Evolutionary conservation across 2,329 filamentous ascomycete species (phyloP).

Genomic region (Verticillium albo-atrum): DNA sequence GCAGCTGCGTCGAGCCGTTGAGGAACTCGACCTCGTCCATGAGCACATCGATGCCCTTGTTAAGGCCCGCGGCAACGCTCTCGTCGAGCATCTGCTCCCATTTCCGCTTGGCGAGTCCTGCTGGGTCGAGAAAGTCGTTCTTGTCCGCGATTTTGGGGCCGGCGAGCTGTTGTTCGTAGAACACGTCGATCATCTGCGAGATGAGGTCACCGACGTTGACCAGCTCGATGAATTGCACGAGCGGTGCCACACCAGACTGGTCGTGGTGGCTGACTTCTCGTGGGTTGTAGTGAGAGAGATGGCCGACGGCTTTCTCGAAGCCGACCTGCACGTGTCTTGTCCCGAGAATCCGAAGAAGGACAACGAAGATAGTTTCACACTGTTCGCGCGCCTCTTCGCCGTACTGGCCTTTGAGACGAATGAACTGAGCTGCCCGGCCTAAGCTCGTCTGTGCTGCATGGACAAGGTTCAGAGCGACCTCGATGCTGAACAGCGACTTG

Average conservation of each 20-base stretch:
- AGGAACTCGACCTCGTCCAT: constrained; percentile 99
- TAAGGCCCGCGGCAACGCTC: constrained; percentile 88
- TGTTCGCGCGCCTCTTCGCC: constrained; percentile 83
- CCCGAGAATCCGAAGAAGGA: constrained; percentile 77
- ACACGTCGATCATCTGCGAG: constrained; percentile 98
- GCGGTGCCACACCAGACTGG: constrained; percentile 73
- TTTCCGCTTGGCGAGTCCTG: constrained; percentile 92
- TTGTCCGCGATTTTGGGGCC: constrained; percentile 78
- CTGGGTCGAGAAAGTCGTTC: constrained; percentile 91
- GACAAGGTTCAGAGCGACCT: constrained; percentile 85
- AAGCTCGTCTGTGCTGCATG: constrained; percentile 85
- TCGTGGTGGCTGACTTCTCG: constrained; percentile 71
- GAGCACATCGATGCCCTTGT: constrained; percentile 95
- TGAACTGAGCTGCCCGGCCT: constrained; percentile 79
- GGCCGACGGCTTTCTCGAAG: constrained; percentile 87
- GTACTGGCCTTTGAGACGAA: constrained; percentile 71
- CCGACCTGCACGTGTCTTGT: constrained; percentile 85
- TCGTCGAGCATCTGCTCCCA: constrained; percentile 99
- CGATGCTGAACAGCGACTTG: constrained; percentile 91
- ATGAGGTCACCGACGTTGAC: constrained; percentile 98
- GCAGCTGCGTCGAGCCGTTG: constrained; percentile 78
- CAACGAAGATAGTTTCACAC: constrained; percentile 85
- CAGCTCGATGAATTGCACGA: constrained; percentile 93
- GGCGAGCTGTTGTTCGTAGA: constrained; percentile 93
- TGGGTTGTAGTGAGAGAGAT: constrained; percentile 88